Evolutionary conservation across 2,329 filamentous ascomycete species (phyloP).

Genomic region (Byssochlamys sp.): DNA sequence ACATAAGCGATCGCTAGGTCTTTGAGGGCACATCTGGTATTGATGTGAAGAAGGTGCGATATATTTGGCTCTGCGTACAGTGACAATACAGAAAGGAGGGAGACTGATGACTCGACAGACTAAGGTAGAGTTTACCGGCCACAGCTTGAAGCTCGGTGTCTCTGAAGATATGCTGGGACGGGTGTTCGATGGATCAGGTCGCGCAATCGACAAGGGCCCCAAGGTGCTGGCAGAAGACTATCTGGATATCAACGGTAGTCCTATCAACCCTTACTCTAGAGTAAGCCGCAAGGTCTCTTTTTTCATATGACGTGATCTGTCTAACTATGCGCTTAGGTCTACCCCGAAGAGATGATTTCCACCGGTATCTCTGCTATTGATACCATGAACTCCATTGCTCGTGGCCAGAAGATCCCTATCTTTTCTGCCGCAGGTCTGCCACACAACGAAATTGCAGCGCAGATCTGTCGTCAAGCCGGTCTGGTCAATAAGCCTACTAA

Average conservation of each 20-base stretch:
- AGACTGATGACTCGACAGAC: conserved; percentile 50
- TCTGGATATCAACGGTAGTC: conserved; percentile 95
- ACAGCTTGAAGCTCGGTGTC: conserved; percentile 96
- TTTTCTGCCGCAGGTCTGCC: conserved; percentile 97
- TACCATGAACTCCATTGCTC: conserved; percentile 94
- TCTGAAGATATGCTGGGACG: conserved; percentile 99
- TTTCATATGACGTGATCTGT: conserved; percentile 1
- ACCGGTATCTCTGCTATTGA: conserved; percentile 99
- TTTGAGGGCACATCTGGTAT: conserved; percentile 96
- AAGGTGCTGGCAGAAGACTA: conserved; percentile 97
- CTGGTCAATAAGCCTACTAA: conserved; percentile 89
- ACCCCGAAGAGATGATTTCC: conserved; percentile 99
- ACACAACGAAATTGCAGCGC: conserved; percentile 97
- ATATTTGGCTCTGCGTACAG: neutral
- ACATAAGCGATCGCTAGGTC: conserved; percentile 49
- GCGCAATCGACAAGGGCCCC: conserved; percentile 96
- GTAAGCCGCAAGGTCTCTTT: conserved; percentile 43
- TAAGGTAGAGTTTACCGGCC: conserved; percentile 90
- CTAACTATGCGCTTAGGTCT: conserved; percentile 53
- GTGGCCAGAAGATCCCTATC: conserved; percentile 98
- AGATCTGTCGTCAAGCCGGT: conserved; percentile 95
- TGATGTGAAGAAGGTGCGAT: conserved; percentile 85
- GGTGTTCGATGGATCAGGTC: conserved; percentile 95
- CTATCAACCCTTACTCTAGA: conserved; percentile 95
- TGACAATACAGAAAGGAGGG: conserved; percentile 11